phyloP scores from a whole-genome alignment of 2,329 filamentous ascomycete genomes.

The Alternaria sp. region DNA sequence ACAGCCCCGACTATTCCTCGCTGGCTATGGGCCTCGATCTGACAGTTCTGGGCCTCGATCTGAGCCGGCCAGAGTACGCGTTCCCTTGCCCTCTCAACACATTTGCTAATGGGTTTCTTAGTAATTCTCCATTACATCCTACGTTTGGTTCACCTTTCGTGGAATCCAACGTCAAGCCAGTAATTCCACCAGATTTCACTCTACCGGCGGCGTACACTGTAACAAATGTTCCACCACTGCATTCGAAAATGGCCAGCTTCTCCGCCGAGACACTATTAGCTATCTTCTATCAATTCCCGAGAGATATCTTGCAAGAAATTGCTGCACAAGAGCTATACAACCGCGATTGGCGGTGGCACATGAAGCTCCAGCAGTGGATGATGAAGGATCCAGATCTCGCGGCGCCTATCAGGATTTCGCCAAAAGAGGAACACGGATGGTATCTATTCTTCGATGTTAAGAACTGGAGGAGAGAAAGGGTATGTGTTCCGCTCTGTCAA shows the following conservation, averaged over 20 bases:
- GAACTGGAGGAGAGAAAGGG: conserved; percentile 60
- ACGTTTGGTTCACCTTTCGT: conserved; percentile 70
- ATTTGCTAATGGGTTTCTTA: conserved; percentile 28
- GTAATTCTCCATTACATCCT: conserved; percentile 64
- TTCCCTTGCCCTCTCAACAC: not conserved
- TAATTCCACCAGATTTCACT: conserved; percentile 66
- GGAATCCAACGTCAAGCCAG: conserved; percentile 62
- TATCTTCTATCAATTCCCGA: conserved; percentile 72
- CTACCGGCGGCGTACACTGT: conserved; percentile 70
- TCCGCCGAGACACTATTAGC: conserved; percentile 71
- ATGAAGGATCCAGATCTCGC: conserved; percentile 58
- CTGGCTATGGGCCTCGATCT: conserved; percentile 69
- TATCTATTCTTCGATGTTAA: conserved; percentile 63
- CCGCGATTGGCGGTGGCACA: conserved; percentile 63
- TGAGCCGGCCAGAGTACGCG: conserved; percentile 66
- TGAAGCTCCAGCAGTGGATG: conserved; percentile 61
- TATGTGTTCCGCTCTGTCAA: conserved; percentile 27
- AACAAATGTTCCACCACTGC: conserved; percentile 68
- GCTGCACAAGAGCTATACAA: conserved; percentile 66
- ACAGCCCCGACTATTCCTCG: conserved; percentile 57
- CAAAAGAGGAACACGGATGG: conserved; percentile 58
- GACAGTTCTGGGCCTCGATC: conserved; percentile 67
- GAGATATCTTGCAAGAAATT: conserved; percentile 70
- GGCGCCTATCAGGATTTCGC: conserved; percentile 53
- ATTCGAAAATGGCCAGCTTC: conserved; percentile 64